Base-by-base conservation (phyloP, 345 rosid species). In the Populus euphratica region DNA sequence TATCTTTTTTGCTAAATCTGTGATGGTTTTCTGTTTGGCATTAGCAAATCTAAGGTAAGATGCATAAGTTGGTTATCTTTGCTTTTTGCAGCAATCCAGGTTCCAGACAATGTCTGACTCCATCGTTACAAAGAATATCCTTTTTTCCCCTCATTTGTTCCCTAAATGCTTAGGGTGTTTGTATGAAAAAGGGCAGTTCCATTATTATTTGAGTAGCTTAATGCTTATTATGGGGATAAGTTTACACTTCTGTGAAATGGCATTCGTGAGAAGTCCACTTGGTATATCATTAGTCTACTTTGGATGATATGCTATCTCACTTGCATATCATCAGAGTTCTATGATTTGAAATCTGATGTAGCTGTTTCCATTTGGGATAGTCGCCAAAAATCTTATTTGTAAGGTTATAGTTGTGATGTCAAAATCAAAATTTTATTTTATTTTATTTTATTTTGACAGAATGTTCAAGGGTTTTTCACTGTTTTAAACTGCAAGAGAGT, bases 91-190 rank as follows among this genome's bases (percentile, higher is more conserved):
- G 98, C 98, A 94, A 93, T 73, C 87, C 75, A 89, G 97, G 80
- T 93, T 94, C 89, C 98, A 91, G 88, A 85, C 93, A 59, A 93
- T 93, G 98, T 94, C 98, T 0, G 98, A 94, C 68, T 91, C 98
- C 80, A 91, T 94, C 82, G 79, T 94, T 72, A 69, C 88, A 69
- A 94, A 94, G 93, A 88, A 92, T 89, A 66, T 79, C 63, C 81
- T 72, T 63, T 70, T 36, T 18, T 10, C 0, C 8, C 44, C 61
- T 54, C 23, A 54, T 54, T 54, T 54, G 8, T 27, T 9, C 27
- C 41, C 21, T 74, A 27, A 43, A 41, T 41, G 43, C 69, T 43
- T 27, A 68, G 75, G 67, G 16, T 52, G 12, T 21, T 61, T 44
- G 35, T 10, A 59, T 16, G 38, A 17, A 20, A n/a, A 47, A 5